Percentiles rank a stretch among this genome's conserved stretches.
Evolutionary conservation across 1,284 basidiomycete species (phyloP).

Genomic region (Hypsizygus ulmarius): DNA sequence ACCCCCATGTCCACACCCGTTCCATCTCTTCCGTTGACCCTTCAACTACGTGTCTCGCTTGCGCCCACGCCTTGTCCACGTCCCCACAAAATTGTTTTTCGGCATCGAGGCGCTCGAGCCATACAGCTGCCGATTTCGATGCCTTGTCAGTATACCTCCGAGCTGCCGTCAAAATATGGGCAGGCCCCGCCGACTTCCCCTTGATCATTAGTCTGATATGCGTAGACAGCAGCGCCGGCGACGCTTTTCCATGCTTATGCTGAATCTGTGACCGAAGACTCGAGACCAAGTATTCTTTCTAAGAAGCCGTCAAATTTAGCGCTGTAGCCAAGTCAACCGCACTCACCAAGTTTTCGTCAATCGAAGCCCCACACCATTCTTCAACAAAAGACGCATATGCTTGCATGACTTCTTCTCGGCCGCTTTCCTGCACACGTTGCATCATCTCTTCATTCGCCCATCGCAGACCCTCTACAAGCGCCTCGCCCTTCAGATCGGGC

Average conservation of each 20-base stretch:
- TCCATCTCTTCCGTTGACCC: constrained; percentile 32
- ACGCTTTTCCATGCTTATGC: constrained; percentile 27
- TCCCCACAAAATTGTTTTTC: constrained; percentile 34
- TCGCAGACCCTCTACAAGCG: constrained; percentile 54
- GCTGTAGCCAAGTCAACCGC: neutral
- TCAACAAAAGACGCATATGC: constrained; percentile 58
- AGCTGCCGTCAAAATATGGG: constrained; percentile 40
- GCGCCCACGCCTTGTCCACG: constrained; percentile 37
- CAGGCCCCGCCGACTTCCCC: constrained; percentile 28
- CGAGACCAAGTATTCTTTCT: constrained; percentile 49
- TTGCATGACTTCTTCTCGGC: constrained; percentile 36
- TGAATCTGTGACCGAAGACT: constrained; percentile 45
- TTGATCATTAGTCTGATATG: constrained; percentile 46
- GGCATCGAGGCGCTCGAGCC: constrained; percentile 51
- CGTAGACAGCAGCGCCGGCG: constrained; percentile 41
- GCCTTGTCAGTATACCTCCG: constrained; percentile 42
- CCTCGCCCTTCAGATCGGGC: constrained; percentile 39
- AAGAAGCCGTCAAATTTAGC: neutral
- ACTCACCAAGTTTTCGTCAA: constrained; percentile 58
- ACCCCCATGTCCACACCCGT: constrained; percentile 53
- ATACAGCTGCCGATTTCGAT: constrained; percentile 39
- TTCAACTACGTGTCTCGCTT: constrained; percentile 38
- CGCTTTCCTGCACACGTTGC: constrained; percentile 21
- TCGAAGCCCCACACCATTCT: constrained; percentile 48
- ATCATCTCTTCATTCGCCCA: constrained; percentile 58